phyloP scores from a whole-genome alignment of 345 rosid genomes.

The Excoecaria agallocha region DNA sequence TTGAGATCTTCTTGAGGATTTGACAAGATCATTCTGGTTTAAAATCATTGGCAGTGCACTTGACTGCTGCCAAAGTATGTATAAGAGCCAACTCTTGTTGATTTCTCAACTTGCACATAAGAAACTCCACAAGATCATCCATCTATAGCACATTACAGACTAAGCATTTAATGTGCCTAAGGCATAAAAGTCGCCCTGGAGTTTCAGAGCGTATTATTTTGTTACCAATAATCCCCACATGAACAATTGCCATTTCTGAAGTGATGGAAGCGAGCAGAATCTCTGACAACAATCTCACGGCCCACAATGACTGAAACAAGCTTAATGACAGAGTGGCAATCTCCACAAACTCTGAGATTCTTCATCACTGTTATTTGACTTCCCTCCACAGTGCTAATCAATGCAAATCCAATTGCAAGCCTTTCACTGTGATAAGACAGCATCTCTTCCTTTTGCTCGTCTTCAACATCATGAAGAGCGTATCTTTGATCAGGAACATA shows the following conservation, averaged over 20 bases:
- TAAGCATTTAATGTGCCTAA: not conserved
- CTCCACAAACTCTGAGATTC: constrained; percentile 70
- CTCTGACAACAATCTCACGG: constrained; percentile 54
- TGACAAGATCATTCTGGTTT: not conserved
- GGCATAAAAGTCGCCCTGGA: not conserved
- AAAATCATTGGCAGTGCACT: not conserved
- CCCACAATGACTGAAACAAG: constrained; percentile 46
- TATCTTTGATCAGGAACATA: constrained; percentile 53
- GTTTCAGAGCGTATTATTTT: not conserved
- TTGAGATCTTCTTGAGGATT: too few relatives aligned
- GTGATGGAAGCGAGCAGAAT: constrained; percentile 56
- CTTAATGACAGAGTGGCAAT: constrained; percentile 58
- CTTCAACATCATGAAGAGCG: constrained; percentile 65
- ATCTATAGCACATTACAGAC: not conserved
- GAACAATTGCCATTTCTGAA: constrained; percentile 48
- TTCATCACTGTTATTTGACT: constrained; percentile 61
- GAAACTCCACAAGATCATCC: not conserved
- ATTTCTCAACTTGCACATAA: not conserved
- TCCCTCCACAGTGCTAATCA: constrained; percentile 46
- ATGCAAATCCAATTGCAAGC: constrained; percentile 57
- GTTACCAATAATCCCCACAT: constrained; percentile 62
- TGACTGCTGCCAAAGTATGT: not conserved
- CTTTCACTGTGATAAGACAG: constrained; percentile 65
- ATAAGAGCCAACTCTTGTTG: not conserved
- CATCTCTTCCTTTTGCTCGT: constrained; percentile 67